These are phyloP conservation scores for Bolboschoenoplectus hybrid DNA, from an alignment of 202 grass and related monocot species.

Conservation along the genomic window DNA sequence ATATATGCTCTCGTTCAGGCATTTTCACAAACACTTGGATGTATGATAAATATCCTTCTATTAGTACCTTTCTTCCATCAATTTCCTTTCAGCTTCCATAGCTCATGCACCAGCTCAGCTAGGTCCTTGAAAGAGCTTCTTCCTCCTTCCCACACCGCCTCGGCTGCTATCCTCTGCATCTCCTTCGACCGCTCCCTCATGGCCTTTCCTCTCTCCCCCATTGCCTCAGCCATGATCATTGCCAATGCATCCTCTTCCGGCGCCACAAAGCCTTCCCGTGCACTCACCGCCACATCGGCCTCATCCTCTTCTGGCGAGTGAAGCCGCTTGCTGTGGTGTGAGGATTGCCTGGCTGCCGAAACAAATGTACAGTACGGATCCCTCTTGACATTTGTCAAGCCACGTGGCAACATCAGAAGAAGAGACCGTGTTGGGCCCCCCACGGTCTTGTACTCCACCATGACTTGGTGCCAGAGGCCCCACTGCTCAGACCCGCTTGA, in stretches of 20 bases:
- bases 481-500: slow-evolving; percentile 54
- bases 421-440: neutral
- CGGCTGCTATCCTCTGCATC: slow-evolving; percentile 36
- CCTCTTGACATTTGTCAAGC: slow-evolving; percentile 49
- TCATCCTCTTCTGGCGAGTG: slow-evolving; percentile 52
- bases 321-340: slow-evolving; percentile 40
- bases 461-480: slow-evolving; percentile 46
- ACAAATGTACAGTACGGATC: slow-evolving; percentile 58
- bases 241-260: slow-evolving; percentile 37
- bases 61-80: neutral
- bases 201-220: slow-evolving; percentile 22
- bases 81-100: neutral
- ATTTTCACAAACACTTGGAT: neutral
- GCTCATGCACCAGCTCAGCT: slow-evolving; percentile 37
- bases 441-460: neutral
- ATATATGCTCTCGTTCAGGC: too few species aligned
- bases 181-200: slow-evolving; percentile 39
- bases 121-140: slow-evolving; percentile 55
- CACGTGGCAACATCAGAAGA: slow-evolving; percentile 37
- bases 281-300: slow-evolving; percentile 39
- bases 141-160: slow-evolving; percentile 50
- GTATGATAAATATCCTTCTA: neutral
- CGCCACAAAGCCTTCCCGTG: slow-evolving; percentile 41
- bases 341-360: slow-evolving; percentile 57
- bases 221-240: neutral